Conservation (phyloP, 73 alveolate genomes). For the Stentor roeselii region DNA sequence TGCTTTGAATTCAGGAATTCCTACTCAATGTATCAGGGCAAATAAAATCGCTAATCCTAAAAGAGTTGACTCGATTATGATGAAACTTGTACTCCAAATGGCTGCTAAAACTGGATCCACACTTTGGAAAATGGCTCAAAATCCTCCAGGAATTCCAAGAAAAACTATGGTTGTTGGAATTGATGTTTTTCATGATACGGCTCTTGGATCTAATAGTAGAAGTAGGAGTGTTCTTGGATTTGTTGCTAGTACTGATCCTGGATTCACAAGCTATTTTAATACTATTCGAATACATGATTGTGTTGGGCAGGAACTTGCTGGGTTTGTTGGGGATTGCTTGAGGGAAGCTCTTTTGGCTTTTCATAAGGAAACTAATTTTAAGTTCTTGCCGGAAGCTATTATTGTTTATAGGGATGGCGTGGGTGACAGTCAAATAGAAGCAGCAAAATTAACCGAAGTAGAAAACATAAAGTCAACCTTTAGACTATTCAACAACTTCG, state of each 20-base stretch:
- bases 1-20: constrained; percentile 41
- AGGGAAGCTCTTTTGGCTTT: constrained; percentile 29
- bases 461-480: constrained; percentile 50
- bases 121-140: constrained; percentile 88
- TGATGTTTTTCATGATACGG: constrained; percentile 61
- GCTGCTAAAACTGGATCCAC: constrained; percentile 89
- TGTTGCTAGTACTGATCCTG: constrained; percentile 53
- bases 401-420: constrained; percentile 78
- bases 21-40: constrained; percentile 79
- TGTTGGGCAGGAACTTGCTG: constrained; percentile 62
- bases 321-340: constrained; percentile 38
- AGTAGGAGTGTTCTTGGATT: constrained; percentile 58
- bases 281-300: constrained; percentile 32
- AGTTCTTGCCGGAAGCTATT: constrained; percentile 27
- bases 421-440: constrained; percentile 61
- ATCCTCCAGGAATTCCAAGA: constrained; percentile 52
- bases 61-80: constrained; percentile 29
- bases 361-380: not conserved
- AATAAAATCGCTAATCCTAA: constrained; percentile 68
- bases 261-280: constrained; percentile 52
- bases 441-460: constrained; percentile 50
- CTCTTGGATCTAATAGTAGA: too few species aligned
- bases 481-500: not conserved
- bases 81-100: constrained; percentile 70
- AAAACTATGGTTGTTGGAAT: constrained; percentile 84